Base-by-base conservation (phyloP, 345 rosid species). In the Melastoma malabathricum region DNA sequence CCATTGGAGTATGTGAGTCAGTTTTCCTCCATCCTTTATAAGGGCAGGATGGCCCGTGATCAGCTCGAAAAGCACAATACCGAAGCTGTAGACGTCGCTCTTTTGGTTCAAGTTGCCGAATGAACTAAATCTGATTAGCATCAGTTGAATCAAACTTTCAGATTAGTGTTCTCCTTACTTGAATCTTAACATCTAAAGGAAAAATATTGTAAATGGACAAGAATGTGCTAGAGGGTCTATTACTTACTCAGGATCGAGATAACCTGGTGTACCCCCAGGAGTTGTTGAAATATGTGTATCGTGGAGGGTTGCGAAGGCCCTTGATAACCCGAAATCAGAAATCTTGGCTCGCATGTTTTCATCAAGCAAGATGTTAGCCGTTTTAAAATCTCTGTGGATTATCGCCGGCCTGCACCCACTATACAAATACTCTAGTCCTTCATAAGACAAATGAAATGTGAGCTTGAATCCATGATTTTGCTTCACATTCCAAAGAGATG, bases 41-140 rank as follows among this genome's bases (percentile, higher is more conserved):
- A 75, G 53, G 29, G 72, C 79, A 0, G 72, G 64, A n/a, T 29
- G 62, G 54, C 78, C 73, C 1, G 83, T 79, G 31, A 79, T 66
- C 49, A 79, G 47, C 72, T 78, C 81, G 12, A 82, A 54, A 0
- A 82, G 64, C 27, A 78, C 66, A 46, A 82, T 72, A 15, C 85
- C 81, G 15, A 74, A 82, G 62, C 81, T 74, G 55, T 73, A 82
- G n/a, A 82, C 75, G 59, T 79, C 83, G 38, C 77, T 82, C 49
- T 72, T 79, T 69, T 68, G 64, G 1, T 69, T 72, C 9, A 81
- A 47, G 60, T 68, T 72, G 44, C 59, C 60, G 0, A 67, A 69
- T 47, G 49, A 45, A 16, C 57, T 55, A 57, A 51, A 62, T 50
- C 75, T 76, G 60, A 2, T 5, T 8, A 34, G 5, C 38, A 29